A percentile compares a stretch with the other conserved stretches of the same genome.
phyloP scores from a whole-genome alignment of 192 early-diverging fungal species.

The Anaeromyces robustus region DNA sequence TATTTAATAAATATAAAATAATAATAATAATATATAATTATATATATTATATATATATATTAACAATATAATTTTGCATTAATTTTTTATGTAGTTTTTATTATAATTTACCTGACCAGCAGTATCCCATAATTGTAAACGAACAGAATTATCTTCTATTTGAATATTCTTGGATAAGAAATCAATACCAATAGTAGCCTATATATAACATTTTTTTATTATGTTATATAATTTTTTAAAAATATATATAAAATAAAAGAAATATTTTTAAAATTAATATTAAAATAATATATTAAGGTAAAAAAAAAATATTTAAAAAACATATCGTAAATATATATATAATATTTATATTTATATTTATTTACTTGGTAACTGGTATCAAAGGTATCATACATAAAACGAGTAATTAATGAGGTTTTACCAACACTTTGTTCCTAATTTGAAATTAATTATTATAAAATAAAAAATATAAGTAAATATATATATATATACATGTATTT shows the following conservation, averaged over 20 bases:
- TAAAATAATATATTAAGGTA: neutral
- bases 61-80: no score
- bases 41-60: no score
- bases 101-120: slow-evolving; percentile 62
- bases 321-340: neutral
- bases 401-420: slow-evolving; percentile 96
- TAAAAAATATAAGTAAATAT: neutral
- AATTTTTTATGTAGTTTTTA: no score
- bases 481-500: no score
- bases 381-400: slow-evolving; percentile 99
- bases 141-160: slow-evolving; percentile 91
- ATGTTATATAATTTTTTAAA: no score
- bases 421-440: slow-evolving; percentile 44
- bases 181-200: slow-evolving; percentile 97
- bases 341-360: neutral
- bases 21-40: no score
- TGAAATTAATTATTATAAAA: neutral
- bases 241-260: no score
- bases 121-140: slow-evolving; percentile 97
- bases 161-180: slow-evolving; percentile 99
- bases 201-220: neutral
- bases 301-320: neutral
- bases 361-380: slow-evolving; percentile 90
- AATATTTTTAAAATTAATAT: no score
- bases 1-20: no score